Percentiles rank a stretch among this genome's conserved stretches.
These are phyloP conservation scores for Pulveroboletus sp. DNA, from an alignment of 768 basidiomycete genomes.

Conservation along the genomic window DNA sequence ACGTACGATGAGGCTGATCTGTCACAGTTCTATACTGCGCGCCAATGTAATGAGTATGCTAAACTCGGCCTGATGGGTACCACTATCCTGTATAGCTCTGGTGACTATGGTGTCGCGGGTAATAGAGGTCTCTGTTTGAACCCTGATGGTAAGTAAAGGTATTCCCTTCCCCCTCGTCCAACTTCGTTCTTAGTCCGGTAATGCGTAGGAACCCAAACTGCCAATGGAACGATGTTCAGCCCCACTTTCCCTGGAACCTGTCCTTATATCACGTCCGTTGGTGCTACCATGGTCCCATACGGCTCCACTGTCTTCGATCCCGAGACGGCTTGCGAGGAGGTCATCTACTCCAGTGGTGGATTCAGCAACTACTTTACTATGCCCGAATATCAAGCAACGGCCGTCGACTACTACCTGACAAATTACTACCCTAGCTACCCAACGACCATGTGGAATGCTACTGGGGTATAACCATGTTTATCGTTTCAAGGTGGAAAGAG, in stretches of 20 bases:
- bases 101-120: constrained; percentile 46
- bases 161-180: neutral
- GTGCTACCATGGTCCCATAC: constrained; percentile 45
- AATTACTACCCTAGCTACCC: constrained; percentile 29
- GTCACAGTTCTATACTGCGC: constrained; percentile 34
- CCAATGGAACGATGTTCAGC: constrained; percentile 34
- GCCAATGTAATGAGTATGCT: constrained; percentile 46
- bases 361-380: constrained; percentile 42
- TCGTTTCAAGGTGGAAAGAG: constrained; percentile 20
- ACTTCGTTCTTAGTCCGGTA: neutral
- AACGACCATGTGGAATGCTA: constrained; percentile 24
- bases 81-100: constrained; percentile 44
- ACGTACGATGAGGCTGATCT: constrained; percentile 35
- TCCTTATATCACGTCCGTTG: constrained; percentile 45
- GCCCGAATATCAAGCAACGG: constrained; percentile 37
- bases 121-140: constrained; percentile 30
- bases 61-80: constrained; percentile 42
- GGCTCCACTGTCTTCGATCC: constrained; percentile 26
- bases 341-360: constrained; percentile 31
- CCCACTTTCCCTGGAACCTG: constrained; percentile 44
- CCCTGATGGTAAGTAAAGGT: constrained; percentile 18
- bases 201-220: constrained; percentile 25
- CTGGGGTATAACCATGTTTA: constrained; percentile 14
- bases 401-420: constrained; percentile 31
- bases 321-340: constrained; percentile 30